phyloP scores from a whole-genome alignment of 176 grass and related monocot species.

The Aegilops speltoides region DNA sequence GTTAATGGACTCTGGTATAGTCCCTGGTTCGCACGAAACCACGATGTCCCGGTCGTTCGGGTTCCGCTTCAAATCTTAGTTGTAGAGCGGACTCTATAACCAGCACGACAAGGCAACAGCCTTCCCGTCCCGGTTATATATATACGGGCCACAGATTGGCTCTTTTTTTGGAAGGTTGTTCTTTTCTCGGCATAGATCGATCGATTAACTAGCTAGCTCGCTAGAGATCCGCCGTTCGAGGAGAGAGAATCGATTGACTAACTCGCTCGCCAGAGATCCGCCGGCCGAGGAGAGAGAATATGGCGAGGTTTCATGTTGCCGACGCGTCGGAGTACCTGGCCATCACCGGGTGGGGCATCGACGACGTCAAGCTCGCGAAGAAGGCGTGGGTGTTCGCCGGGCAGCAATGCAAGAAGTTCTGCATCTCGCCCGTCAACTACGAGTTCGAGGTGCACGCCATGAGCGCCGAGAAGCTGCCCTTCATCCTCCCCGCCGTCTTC shows the following conservation, averaged over 20 bases:
- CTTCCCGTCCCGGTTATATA: no score
- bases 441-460: constrained; percentile 86
- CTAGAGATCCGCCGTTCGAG: no score
- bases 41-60: no score
- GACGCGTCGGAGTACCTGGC: constrained; percentile 72
- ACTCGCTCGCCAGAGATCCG: no score
- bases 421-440: constrained; percentile 69
- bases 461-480: constrained; percentile 91
- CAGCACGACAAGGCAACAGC: no score
- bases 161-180: not conserved
- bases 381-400: constrained; percentile 57
- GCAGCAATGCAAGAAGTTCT: constrained; percentile 56
- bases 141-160: not conserved
- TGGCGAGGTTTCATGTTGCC: constrained; percentile 16
- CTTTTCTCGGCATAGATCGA: not conserved
- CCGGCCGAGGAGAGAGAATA: not conserved
- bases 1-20: no score
- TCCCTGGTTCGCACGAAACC: no score
- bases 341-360: constrained; percentile 56
- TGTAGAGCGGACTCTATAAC: no score
- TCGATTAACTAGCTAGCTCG: no score
- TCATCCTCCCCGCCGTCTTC: constrained; percentile 86
- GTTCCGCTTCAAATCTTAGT: no score
- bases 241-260: no score
- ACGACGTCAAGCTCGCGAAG: constrained; percentile 70